phyloP scores from a whole-genome alignment of 495 filamentous ascomycete genomes.

The Penicillium goetzii region DNA sequence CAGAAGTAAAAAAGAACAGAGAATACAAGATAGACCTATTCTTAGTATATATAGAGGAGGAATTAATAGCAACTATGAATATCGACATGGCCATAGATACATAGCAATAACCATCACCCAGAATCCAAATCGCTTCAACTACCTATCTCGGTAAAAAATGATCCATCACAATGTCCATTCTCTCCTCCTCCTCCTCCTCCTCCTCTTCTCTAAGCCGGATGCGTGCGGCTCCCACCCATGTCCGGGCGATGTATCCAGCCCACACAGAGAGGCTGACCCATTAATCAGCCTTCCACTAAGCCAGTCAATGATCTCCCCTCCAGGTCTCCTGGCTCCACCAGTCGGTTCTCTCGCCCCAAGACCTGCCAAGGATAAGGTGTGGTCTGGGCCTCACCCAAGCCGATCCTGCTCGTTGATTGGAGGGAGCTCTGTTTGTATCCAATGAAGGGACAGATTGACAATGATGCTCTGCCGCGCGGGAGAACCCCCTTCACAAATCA shows the following conservation, averaged over 20 bases:
- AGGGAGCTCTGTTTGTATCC: not conserved
- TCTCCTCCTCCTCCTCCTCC: not conserved
- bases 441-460: not conserved
- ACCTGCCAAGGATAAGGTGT: constrained; percentile 30
- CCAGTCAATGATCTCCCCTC: not conserved
- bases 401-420: constrained; percentile 16
- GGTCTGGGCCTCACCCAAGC: constrained; percentile 24
- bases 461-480: not conserved
- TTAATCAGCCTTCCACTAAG: not conserved
- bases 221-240: constrained; percentile 25
- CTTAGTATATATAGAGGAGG: not conserved
- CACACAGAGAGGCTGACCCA: not conserved
- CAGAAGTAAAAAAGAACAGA: too few species aligned
- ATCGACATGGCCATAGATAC: not conserved
- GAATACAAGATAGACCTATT: not conserved
- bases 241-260: constrained; percentile 6
- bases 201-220: constrained; percentile 13
- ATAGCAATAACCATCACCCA: not conserved
- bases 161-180: constrained; percentile 4
- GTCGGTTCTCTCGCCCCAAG: not conserved
- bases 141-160: not conserved
- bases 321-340: not conserved
- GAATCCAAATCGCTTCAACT: not conserved
- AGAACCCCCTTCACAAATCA: not conserved
- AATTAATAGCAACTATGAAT: not conserved